Conservation (phyloP, 1,139 yeast genomes). For the Yamadazyma aaseri region DNA sequence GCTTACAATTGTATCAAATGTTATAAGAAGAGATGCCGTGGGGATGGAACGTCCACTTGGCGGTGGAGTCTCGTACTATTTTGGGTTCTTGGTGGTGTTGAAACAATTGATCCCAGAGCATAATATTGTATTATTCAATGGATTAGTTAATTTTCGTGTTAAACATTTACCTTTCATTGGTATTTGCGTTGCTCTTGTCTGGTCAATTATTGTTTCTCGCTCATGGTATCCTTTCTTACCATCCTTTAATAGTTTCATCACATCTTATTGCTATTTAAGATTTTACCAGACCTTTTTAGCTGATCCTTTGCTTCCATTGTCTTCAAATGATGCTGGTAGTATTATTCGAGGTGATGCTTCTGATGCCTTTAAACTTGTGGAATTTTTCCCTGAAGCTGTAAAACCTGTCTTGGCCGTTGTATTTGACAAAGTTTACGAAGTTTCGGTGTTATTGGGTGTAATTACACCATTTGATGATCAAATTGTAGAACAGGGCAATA, state of each 20-base stretch:
- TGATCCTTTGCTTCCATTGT: slow-evolving; percentile 41
- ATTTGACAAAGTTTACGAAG: slow-evolving; percentile 53
- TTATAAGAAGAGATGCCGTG: slow-evolving; percentile 34
- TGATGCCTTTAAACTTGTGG: slow-evolving; percentile 79
- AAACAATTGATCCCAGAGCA: slow-evolving; percentile 91
- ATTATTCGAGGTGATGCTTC: slow-evolving; percentile 78
- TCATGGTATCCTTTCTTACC: slow-evolving; percentile 60
- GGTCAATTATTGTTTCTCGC: slow-evolving; percentile 40
- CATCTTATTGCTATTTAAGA: slow-evolving; percentile 74
- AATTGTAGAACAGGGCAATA: slow-evolving; percentile 70
- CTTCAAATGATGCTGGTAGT: slow-evolving; percentile 25
- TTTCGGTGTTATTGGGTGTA: slow-evolving; percentile 53
- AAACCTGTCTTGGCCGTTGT: slow-evolving; percentile 54
- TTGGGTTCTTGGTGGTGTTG: slow-evolving; percentile 80
- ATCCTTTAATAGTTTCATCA: slow-evolving; percentile 65
- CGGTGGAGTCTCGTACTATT: slow-evolving; percentile 70
- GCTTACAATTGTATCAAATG: slow-evolving; percentile 39
- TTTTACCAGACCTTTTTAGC: slow-evolving; percentile 56
- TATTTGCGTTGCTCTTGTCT: slow-evolving; percentile 41
- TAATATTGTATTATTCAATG: slow-evolving; percentile 65
- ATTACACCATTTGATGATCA: slow-evolving; percentile 69
- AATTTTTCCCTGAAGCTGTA: slow-evolving; percentile 69
- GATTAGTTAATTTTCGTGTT: slow-evolving; percentile 62
- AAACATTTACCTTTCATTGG: slow-evolving; percentile 72
- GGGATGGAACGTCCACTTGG: slow-evolving; percentile 54